A percentile compares a stretch with the other conserved stretches of the same genome.
phyloP scores from a whole-genome alignment of 371 early-diverging fungal genomes.

The Ordospora colligata region DNA sequence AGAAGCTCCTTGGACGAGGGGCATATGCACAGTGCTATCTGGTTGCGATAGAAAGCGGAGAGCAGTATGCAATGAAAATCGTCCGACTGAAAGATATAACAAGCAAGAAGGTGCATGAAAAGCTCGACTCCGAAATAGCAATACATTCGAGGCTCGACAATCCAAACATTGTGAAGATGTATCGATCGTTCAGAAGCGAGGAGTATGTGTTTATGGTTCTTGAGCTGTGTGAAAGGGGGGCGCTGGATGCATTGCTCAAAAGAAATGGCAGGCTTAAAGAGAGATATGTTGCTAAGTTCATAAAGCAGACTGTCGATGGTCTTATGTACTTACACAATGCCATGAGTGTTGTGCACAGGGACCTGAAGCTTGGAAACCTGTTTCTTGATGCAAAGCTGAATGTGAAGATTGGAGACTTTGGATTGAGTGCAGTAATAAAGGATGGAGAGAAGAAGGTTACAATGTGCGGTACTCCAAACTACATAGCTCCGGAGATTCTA shows the following conservation, averaged over 20 bases:
- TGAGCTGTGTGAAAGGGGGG: constrained; percentile 87
- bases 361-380: constrained; percentile 88
- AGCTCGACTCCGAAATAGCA: constrained; percentile 70
- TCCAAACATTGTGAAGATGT: constrained; percentile 72
- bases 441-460: constrained; percentile 64
- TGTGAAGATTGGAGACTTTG: constrained; percentile 91
- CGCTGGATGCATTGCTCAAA: constrained; percentile 70
- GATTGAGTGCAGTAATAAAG: constrained; percentile 68
- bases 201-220: constrained; percentile 78
- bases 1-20: constrained; percentile 64
- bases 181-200: constrained; percentile 73
- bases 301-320: constrained; percentile 72
- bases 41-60: constrained; percentile 61
- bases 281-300: constrained; percentile 73
- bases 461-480: constrained; percentile 93
- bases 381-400: constrained; percentile 72
- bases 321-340: constrained; percentile 74
- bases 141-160: constrained; percentile 72
- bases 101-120: constrained; percentile 43
- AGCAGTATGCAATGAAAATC: constrained; percentile 69
- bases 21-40: constrained; percentile 78
- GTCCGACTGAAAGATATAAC: constrained; percentile 60
- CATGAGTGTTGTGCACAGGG: constrained; percentile 79
- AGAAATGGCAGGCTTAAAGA: constrained; percentile 71
- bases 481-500: constrained; percentile 91